A percentile compares a stretch with the other conserved stretches of the same genome.
phyloP scores from a whole-genome alignment of 257 asterid species.

The Plantago major region DNA sequence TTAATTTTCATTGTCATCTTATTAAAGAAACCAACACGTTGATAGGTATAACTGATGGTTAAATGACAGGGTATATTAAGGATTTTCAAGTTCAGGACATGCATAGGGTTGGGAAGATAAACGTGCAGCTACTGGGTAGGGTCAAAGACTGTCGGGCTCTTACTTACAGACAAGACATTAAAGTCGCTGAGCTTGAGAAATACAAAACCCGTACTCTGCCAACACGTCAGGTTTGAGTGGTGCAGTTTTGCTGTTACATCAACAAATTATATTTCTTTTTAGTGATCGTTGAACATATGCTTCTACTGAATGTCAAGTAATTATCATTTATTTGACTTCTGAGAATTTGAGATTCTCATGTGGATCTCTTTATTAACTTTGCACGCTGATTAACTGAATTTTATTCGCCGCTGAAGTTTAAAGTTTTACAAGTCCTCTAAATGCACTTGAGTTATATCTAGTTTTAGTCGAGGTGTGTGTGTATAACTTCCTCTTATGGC shows the following conservation, averaged over 20 bases:
- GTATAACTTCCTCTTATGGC: no score
- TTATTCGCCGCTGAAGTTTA: no score
- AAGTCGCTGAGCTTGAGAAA: constrained; percentile 46
- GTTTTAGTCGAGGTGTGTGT: no score
- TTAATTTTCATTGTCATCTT: neutral
- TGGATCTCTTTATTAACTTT: no score
- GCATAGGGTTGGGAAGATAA: constrained; percentile 75
- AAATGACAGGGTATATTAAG: constrained; percentile 69
- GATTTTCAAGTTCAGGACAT: constrained; percentile 75
- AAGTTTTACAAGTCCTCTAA: no score
- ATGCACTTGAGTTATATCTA: no score
- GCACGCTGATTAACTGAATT: no score
- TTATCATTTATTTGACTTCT: no score
- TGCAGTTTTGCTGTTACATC: neutral
- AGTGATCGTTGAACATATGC: no score
- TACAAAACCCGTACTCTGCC: constrained; percentile 74
- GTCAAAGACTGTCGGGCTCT: constrained; percentile 82
- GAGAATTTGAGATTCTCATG: no score
- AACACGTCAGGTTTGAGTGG: constrained; percentile 70
- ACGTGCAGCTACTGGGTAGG: constrained; percentile 87
- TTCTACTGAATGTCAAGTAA: no score
- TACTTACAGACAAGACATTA: constrained; percentile 77
- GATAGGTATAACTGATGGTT: constrained; percentile 21
- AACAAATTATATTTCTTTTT: neutral
- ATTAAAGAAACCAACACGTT: constrained; percentile 4